Percentiles rank a stretch among this genome's conserved stretches.
Evolutionary conservation across 495 filamentous ascomycete genomes (phyloP).

Genomic region (Aspergillus sclerotiicarbonarius): DNA sequence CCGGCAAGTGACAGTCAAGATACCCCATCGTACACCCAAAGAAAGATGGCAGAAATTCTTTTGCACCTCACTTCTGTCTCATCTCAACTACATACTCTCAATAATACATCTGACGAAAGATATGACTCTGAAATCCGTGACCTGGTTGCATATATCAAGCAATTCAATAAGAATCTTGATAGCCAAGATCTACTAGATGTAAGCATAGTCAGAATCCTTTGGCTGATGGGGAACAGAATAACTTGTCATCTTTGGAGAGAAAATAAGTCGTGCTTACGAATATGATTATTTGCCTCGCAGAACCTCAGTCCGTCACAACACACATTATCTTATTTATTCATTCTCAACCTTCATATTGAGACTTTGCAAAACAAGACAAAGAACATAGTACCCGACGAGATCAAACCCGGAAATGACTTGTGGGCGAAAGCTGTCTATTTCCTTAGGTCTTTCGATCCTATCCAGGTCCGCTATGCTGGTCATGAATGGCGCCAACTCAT

Average conservation of each 20-base stretch:
- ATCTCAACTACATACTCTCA: slow-evolving; percentile 3
- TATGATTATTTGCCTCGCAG: slow-evolving; percentile 21
- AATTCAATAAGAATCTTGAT: slow-evolving; percentile 18
- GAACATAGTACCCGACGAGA: slow-evolving; percentile 20
- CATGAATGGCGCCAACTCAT: slow-evolving; percentile 52
- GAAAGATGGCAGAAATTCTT: slow-evolving; percentile 20
- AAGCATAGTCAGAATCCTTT: slow-evolving; percentile 10
- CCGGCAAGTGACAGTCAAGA: not conserved
- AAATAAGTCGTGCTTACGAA: slow-evolving; percentile 1
- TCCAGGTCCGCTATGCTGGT: slow-evolving; percentile 60
- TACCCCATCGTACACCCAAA: not conserved
- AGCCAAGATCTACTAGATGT: slow-evolving; percentile 27
- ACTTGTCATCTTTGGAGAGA: too few species aligned
- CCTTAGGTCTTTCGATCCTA: slow-evolving; percentile 52
- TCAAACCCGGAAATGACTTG: slow-evolving; percentile 35
- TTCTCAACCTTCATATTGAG: slow-evolving; percentile 36
- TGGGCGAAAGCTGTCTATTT: slow-evolving; percentile 52
- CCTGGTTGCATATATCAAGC: slow-evolving; percentile 24
- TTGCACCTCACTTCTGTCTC: slow-evolving; percentile 13
- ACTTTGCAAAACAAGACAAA: slow-evolving; percentile 22
- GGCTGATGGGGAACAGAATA: not conserved
- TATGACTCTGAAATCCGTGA: slow-evolving; percentile 33
- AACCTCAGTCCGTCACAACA: slow-evolving; percentile 42
- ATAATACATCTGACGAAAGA: slow-evolving; percentile 17
- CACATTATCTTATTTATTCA: slow-evolving; percentile 41